These are phyloP conservation scores for Nemania sp. DNA, from an alignment of 2,329 filamentous ascomycete species.

Conservation along the genomic window DNA sequence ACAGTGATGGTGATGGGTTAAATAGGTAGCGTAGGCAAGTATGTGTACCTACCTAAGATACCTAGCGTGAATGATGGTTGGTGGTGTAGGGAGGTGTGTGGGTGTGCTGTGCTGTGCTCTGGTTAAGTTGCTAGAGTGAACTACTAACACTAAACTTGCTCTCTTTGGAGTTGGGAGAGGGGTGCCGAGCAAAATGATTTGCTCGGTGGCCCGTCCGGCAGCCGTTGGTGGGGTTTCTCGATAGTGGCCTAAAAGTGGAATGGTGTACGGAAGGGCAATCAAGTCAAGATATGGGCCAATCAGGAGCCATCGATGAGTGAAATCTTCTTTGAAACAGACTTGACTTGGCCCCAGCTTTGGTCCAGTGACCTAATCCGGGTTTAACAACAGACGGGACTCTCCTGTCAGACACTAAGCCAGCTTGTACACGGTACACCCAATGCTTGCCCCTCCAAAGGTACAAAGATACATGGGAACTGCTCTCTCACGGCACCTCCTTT, in stretches of 20 bases:
- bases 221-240: slow-evolving; percentile 15
- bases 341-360: background rate
- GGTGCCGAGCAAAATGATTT: slow-evolving; percentile 24
- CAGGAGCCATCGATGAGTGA: background rate
- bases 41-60: too few relatives aligned
- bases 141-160: background rate
- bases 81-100: too few relatives aligned
- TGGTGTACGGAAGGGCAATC: too few relatives aligned
- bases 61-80: background rate
- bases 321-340: slow-evolving; percentile 2
- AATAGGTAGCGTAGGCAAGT: too few relatives aligned
- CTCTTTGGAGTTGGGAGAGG: slow-evolving; percentile 21
- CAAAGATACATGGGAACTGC: too few relatives aligned
- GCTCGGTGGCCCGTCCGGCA: slow-evolving; percentile 20
- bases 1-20: background rate
- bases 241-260: too few relatives aligned
- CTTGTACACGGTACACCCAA: too few relatives aligned
- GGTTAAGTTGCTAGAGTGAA: background rate
- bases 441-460: too few relatives aligned
- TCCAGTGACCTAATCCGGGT: slow-evolving; percentile 12
- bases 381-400: too few relatives aligned
- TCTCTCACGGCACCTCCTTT: too few relatives aligned
- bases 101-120: slow-evolving; percentile 18
- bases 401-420: too few relatives aligned
- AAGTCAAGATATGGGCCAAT: slow-evolving; percentile 13